Evolutionary conservation across 306 rosid species (phyloP).

Genomic region (Sicyos baderoa): DNA sequence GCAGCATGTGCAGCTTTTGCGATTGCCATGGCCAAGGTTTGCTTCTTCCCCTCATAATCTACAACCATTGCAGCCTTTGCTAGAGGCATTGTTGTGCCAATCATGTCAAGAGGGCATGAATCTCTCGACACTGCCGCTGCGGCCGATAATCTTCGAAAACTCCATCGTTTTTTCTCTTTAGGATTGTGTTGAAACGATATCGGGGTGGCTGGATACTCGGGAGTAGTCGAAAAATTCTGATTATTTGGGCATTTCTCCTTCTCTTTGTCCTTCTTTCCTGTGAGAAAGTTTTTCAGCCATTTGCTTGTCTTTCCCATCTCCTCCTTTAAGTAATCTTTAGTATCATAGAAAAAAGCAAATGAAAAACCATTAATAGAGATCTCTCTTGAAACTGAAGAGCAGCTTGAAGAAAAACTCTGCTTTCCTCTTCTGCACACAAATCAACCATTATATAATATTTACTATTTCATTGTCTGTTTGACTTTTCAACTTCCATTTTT

Average conservation of each 20-base stretch:
- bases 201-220: conserved; percentile 45
- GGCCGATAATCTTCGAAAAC: conserved; percentile 55
- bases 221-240: conserved; percentile 28
- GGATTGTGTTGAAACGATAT: conserved; percentile 34
- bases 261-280: conserved; percentile 49
- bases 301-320: conserved; percentile 75
- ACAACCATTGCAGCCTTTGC: conserved; percentile 27
- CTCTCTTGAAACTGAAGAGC: conserved; percentile 28
- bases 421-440: not conserved
- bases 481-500: not conserved
- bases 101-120: conserved; percentile 28
- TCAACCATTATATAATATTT: not conserved
- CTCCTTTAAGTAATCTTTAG: conserved; percentile 22
- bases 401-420: conserved; percentile 18
- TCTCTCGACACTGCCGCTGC: conserved; percentile 26
- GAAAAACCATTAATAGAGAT: conserved; percentile 27
- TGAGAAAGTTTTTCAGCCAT: conserved; percentile 68
- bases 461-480: not conserved
- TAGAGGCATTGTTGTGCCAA: conserved; percentile 20
- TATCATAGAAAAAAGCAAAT: conserved; percentile 37
- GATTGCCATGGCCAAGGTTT: conserved; percentile 52
- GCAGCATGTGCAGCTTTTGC: conserved; percentile 41
- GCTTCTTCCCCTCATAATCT: conserved; percentile 49
- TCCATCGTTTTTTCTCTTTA: conserved; percentile 82
- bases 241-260: conserved; percentile 30